Percentiles rank a stretch among this genome's conserved stretches.
Evolutionary conservation across 345 rosid genomes (phyloP).

Genomic region (Dovyalis caffra): DNA sequence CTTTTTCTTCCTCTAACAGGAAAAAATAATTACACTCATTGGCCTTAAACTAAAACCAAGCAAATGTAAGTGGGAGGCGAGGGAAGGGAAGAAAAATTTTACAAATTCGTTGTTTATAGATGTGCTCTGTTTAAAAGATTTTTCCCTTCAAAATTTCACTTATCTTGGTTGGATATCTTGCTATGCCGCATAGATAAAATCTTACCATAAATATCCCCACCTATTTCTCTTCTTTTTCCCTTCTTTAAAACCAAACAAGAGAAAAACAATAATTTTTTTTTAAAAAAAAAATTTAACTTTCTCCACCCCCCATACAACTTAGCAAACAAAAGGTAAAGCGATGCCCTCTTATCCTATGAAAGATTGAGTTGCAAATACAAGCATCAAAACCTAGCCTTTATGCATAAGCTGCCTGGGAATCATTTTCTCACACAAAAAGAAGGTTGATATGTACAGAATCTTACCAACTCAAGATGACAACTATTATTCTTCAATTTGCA

Average conservation of each 20-base stretch:
- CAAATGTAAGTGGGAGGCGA: neutral
- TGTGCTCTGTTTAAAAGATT: neutral
- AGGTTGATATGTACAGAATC: neutral
- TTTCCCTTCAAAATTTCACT: neutral
- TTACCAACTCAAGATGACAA: neutral
- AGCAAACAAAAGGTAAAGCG: neutral
- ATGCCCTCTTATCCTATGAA: neutral
- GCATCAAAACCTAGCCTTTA: neutral
- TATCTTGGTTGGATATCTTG: neutral
- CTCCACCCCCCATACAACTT: neutral
- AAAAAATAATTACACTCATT: neutral
- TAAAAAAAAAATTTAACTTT: neutral
- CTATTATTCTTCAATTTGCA: neutral
- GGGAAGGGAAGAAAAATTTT: neutral
- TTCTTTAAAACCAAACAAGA: neutral
- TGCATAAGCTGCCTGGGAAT: neutral
- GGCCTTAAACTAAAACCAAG: neutral
- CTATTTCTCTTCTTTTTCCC: neutral
- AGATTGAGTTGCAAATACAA: neutral
- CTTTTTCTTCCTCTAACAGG: neutral
- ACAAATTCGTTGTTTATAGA: neutral
- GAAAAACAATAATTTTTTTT: neutral
- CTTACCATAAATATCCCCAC: neutral
- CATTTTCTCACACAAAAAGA: neutral
- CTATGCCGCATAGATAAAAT: neutral